Conservation (phyloP, 164 flowering plant species). For the Litsea cubeba region DNA sequence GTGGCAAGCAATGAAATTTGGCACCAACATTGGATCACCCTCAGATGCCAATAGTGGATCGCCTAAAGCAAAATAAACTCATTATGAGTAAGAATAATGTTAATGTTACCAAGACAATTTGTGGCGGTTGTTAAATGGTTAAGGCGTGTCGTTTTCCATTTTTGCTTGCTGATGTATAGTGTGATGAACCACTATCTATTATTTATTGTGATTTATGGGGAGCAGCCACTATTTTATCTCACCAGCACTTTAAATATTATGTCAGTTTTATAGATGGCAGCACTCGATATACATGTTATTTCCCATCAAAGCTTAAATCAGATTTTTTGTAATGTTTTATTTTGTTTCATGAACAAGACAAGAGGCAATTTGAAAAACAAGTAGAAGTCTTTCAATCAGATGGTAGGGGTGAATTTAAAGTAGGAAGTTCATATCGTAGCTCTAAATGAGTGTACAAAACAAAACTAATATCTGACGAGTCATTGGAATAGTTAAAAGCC, state of each 20-base stretch:
- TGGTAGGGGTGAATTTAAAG: not conserved
- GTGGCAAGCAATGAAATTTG: not conserved
- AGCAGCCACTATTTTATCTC: not conserved
- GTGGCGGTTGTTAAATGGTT: not conserved
- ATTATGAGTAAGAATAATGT: not conserved
- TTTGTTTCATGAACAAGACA: not conserved
- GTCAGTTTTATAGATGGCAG: not conserved
- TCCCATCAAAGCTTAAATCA: not conserved
- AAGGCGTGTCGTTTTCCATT: not conserved
- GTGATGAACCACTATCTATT: not conserved
- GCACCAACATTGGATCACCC: not conserved
- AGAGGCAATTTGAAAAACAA: not conserved
- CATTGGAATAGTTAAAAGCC: not conserved
- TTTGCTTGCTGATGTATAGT: not conserved
- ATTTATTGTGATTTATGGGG: slow-evolving; percentile 2
- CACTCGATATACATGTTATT: not conserved
- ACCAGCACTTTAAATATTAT: not conserved
- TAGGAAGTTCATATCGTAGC: not conserved
- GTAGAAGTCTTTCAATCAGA: not conserved
- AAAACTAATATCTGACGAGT: not conserved
- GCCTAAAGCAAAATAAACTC: not conserved
- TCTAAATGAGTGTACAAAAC: slow-evolving; percentile 4
- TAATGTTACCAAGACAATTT: not conserved
- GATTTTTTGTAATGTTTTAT: not conserved
- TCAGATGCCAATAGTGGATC: not conserved